Evolutionary conservation across 2,329 filamentous ascomycete species (phyloP), one percentile per base, ranked within the genome.

Genomic region (Fusarium haematococcum): DNA sequence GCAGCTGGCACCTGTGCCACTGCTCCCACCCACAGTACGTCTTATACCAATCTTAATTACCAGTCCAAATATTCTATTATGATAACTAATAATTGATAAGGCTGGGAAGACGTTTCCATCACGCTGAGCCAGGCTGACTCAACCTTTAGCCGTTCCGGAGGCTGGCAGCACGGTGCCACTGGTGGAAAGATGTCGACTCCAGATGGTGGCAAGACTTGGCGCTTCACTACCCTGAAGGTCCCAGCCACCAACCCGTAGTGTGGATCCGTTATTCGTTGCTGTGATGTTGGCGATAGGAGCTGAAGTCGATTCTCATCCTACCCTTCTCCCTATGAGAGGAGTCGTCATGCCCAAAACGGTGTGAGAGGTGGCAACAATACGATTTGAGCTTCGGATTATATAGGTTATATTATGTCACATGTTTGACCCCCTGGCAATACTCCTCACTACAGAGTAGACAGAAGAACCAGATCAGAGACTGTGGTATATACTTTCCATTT

Each of bases 21-120:
- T 54, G 25, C 64, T 23, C 64, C 67, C 7, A 59, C 64, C 4
- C 67, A 69, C 11, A 67, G 67, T 69, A 39, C 6, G 57, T 43
- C 27, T 18, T 37, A 37, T 37, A 37, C 14, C 14, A 8, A 37
- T 37, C 14, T 37, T 37, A 16, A 18, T 18, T 37, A 6, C 14
- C 35, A 14, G 16, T 14, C 35, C 6, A 16, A 7, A 37, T 37
- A 14, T 16, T 6, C 14, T 37, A 37, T 18, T 37, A 37, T 37
- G 16, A 7, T 37, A 7, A 37, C 35, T 37, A 37, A 37, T 16
- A 0, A 16, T 37, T 16, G 14, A 37, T 37, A 32, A 68, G 67
- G 30, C 52, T 69, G 67, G 64, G 67, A 69, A n/a, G 54, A 67
- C n/a, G 18, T 69, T n/a, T 69, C 64, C 5, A 41, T 69, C 30